Evolutionary conservation across 257 asterid genomes (phyloP).

Genomic region (Ocimum tenuiflorum): DNA sequence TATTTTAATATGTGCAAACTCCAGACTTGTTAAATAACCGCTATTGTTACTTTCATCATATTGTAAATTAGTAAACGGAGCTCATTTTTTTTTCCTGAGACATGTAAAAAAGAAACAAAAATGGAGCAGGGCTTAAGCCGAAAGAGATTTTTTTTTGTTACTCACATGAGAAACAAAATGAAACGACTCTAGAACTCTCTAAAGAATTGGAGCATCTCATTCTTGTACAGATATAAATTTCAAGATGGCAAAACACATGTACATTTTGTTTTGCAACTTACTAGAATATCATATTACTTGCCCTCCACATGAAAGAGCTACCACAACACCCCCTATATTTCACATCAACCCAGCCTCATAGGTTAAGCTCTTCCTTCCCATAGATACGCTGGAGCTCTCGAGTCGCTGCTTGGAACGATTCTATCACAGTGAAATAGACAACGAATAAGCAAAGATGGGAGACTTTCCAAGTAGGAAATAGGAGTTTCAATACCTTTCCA

Average conservation of each 20-base stretch:
- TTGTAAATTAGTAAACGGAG: neutral
- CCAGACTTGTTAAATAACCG: neutral
- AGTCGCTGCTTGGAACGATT: constrained; percentile 90
- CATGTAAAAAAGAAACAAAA: no score
- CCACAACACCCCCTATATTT: constrained; percentile 22
- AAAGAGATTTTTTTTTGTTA: no score
- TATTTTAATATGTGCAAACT: neutral
- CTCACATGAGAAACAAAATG: neutral
- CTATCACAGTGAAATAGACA: constrained; percentile 35
- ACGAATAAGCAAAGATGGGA: neutral
- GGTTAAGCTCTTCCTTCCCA: constrained; percentile 78
- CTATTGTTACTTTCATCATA: neutral
- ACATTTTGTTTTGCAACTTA: constrained; percentile 17
- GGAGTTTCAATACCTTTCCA: constrained; percentile 71
- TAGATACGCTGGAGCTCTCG: constrained; percentile 89
- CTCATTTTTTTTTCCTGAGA: no score
- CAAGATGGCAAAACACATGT: constrained; percentile 9
- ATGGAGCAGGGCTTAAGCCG: no score
- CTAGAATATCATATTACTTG: constrained; percentile 10
- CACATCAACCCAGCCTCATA: constrained; percentile 27
- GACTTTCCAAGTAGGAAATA: neutral
- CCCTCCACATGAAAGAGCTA: constrained; percentile 23
- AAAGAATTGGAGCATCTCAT: neutral
- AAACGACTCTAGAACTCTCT: neutral
- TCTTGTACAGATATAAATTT: neutral